Evolutionary conservation across 2,329 filamentous ascomycete species (phyloP), one percentile per base, ranked within the genome.

Genomic region (Aspergillus fijiensis): DNA sequence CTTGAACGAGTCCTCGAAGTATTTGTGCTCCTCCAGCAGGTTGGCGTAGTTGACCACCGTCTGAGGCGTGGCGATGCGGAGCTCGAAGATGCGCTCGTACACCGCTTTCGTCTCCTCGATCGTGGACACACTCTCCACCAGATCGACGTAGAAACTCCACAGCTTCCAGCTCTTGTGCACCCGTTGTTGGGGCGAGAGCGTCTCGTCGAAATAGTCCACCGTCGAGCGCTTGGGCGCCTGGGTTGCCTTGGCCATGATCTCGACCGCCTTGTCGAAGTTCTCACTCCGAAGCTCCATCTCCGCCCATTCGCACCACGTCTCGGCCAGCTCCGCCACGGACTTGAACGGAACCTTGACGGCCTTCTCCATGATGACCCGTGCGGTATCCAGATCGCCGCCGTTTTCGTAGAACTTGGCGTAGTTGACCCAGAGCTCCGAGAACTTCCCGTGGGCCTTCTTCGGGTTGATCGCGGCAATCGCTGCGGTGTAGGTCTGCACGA

Each of bases 161-260:
- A 99, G 80, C 76, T 98, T 99, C 95, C 95, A 99, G 73, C 92
- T 96, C 82, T 99, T 99, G 80, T 99, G 95, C 3, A 99, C 91
- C 63, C 96, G 87, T 79, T 98, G 95, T 74, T 99, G 95, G 4
- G 95, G 94, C 1, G 92, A 92, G 6, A 99, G 81, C 0, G 86
- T 92, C 74, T 99, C 96, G 74, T 99, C 95, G 71, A 98, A 99
- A 74, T 98, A 99, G 79, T 99, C 95, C n/a, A 99, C 92, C 2
- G 88, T 96, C n/a, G 94, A 97, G 65, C 92, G 84, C 77, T 98
- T 98, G 0, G 95, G 93, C n/a, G 95, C 91, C 75, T 96, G 93
- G 5, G 95, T 94, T 19, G 95, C 95, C 76, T 96, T 98, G 47
- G 91, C 91, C 93, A 99, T 97, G 73, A 99, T 94, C 62, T 89